A percentile compares a stretch with the other conserved stretches of the same genome.
Evolutionary conservation across 441 rosid species (phyloP).

Genomic region (Breynia disticha): DNA sequence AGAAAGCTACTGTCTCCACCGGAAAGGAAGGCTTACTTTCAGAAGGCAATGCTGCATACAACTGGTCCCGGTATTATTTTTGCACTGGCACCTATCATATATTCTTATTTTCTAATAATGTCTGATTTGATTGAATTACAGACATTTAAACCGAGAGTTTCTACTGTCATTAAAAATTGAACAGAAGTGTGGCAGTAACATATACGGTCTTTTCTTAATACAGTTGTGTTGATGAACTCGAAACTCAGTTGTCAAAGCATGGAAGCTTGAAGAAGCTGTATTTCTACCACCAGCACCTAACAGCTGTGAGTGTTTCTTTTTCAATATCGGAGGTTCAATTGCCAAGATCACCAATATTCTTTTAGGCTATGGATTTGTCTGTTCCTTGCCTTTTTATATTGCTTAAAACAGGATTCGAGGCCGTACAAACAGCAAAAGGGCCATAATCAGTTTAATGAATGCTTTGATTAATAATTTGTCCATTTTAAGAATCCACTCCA

Average conservation of each 20-base stretch:
- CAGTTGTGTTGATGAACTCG: conserved; percentile 97
- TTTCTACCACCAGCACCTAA: conserved; percentile 94
- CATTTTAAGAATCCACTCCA: background rate
- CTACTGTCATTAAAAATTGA: too few relatives aligned
- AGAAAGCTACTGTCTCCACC: conserved; percentile 97
- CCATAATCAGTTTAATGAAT: too few relatives aligned
- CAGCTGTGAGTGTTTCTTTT: conserved; percentile 47
- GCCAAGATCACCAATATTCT: conserved; percentile 4
- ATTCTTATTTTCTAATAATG: background rate
- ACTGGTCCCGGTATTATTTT: conserved; percentile 82
- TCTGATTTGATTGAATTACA: too few relatives aligned
- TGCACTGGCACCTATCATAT: background rate
- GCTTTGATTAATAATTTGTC: background rate
- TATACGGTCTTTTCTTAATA: conserved; percentile 19
- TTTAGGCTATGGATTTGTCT: background rate
- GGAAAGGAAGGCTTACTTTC: conserved; percentile 99
- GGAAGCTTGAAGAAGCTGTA: conserved; percentile 89
- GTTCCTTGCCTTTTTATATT: too few relatives aligned
- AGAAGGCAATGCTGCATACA: conserved; percentile 99
- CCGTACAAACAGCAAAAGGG: too few relatives aligned
- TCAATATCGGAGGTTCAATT: conserved; percentile 4
- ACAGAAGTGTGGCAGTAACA: background rate
- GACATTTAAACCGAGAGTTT: too few relatives aligned
- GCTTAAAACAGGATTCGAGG: too few relatives aligned
- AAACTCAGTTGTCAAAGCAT: conserved; percentile 86